Evolutionary conservation across 768 basidiomycete genomes (phyloP).

Genomic region (Pleurotus platypus): DNA sequence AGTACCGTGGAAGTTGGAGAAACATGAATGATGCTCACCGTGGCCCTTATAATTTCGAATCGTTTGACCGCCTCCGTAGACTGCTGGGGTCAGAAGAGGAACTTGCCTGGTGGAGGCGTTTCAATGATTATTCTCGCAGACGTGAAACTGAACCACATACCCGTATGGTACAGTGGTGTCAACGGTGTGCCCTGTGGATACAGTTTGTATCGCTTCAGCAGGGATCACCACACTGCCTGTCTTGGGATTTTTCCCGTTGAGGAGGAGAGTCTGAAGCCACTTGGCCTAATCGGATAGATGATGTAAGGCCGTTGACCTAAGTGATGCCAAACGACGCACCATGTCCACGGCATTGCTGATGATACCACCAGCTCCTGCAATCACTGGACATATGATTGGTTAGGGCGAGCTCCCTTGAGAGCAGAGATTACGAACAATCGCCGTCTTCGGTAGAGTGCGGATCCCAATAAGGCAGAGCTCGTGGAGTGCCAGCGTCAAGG

Average conservation of each 20-base stretch:
- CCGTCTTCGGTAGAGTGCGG: slow-evolving; percentile 15
- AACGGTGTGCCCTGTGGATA: slow-evolving; percentile 20
- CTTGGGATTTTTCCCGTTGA: slow-evolving; percentile 20
- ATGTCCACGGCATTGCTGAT: slow-evolving; percentile 22
- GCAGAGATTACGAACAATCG: slow-evolving; percentile 15
- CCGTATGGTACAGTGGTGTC: slow-evolving; percentile 12
- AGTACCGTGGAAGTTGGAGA: background rate
- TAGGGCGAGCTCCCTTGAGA: background rate
- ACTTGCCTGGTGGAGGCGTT: slow-evolving; percentile 5
- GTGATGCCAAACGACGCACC: slow-evolving; percentile 11
- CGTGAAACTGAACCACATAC: background rate
- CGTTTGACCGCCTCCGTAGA: slow-evolving; percentile 26
- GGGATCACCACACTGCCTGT: slow-evolving; percentile 23
- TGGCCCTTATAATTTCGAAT: slow-evolving; percentile 21
- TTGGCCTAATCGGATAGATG: slow-evolving; percentile 10
- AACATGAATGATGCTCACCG: slow-evolving; percentile 12
- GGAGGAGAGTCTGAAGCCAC: slow-evolving; percentile 23
- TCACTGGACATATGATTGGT: slow-evolving; percentile 11
- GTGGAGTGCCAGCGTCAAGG: slow-evolving; percentile 17
- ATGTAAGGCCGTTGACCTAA: background rate
- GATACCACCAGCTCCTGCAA: slow-evolving; percentile 25
- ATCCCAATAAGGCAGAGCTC: slow-evolving; percentile 18
- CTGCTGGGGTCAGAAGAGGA: slow-evolving; percentile 18
- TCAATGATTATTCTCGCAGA: background rate
- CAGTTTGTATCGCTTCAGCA: slow-evolving; percentile 16